phyloP scores from a whole-genome alignment of 2,329 filamentous ascomycete genomes.

The Paecilomyces dactylethromorphus region DNA sequence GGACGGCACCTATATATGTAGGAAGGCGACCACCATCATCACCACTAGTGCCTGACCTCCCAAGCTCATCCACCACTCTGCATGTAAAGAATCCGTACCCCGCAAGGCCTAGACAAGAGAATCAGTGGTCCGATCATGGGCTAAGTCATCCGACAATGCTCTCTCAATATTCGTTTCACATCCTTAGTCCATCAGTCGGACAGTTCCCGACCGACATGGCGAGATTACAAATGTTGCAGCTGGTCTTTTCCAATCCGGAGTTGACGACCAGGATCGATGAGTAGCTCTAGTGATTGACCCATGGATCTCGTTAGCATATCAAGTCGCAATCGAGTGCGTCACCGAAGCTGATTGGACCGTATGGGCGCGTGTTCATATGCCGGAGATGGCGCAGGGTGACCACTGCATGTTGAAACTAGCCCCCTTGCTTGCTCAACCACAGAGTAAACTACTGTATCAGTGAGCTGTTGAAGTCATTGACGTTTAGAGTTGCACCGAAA shows the following conservation, averaged over 20 bases:
- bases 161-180: neutral
- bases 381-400: neutral
- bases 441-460: neutral
- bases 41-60: neutral
- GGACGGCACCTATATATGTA: too few relatives aligned
- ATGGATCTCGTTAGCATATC: neutral
- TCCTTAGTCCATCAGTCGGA: neutral
- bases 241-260: neutral
- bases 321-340: neutral
- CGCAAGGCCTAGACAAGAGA: neutral
- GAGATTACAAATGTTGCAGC: neutral
- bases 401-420: too few relatives aligned
- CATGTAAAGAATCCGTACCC: neutral
- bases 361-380: neutral
- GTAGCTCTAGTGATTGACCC: neutral
- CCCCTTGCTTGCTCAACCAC: neutral
- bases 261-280: neutral
- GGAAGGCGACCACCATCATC: neutral
- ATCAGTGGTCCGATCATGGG: neutral
- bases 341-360: neutral
- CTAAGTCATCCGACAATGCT: neutral
- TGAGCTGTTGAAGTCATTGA: neutral
- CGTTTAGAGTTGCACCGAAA: neutral
- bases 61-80: too few relatives aligned
- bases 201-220: neutral